phyloP scores from a whole-genome alignment of 2,329 filamentous ascomycete species.

The Diaporthe sp. region DNA sequence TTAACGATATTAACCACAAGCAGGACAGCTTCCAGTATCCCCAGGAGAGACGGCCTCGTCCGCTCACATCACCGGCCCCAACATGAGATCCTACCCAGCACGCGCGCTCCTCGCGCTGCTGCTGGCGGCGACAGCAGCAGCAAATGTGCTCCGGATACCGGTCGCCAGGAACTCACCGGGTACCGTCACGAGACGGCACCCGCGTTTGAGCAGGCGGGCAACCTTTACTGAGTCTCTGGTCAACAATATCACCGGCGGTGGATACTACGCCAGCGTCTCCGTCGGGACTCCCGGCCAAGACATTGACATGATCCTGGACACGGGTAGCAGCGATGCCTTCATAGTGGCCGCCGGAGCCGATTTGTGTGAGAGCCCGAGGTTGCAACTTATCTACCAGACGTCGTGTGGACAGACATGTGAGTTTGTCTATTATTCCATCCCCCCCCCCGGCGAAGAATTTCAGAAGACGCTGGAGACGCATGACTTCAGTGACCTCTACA shows the following conservation, averaged over 20 bases:
- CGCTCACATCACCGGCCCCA: neutral
- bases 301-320: constrained; percentile 70
- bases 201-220: constrained; percentile 41
- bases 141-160: constrained; percentile 44
- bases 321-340: constrained; percentile 76
- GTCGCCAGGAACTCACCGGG: constrained; percentile 39
- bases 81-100: constrained; percentile 31
- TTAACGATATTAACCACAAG: constrained; percentile 16
- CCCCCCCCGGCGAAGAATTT: neutral
- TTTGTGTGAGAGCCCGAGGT: constrained; percentile 54
- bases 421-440: constrained; percentile 40
- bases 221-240: constrained; percentile 55
- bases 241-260: constrained; percentile 69
- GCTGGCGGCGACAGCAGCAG: constrained; percentile 36
- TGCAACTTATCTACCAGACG: constrained; percentile 54
- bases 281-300: constrained; percentile 72
- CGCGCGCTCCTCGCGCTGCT: constrained; percentile 25
- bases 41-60: neutral
- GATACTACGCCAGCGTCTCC: constrained; percentile 70
- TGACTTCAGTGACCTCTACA: neutral
- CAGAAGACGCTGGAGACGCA: neutral
- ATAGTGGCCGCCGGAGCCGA: constrained; percentile 57
- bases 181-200: constrained; percentile 43
- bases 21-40: neutral
- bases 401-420: constrained; percentile 59